A percentile compares a stretch with the other conserved stretches of the same genome.
phyloP scores from a whole-genome alignment of 768 basidiomycete species.

The Tubosaeta sp. region DNA sequence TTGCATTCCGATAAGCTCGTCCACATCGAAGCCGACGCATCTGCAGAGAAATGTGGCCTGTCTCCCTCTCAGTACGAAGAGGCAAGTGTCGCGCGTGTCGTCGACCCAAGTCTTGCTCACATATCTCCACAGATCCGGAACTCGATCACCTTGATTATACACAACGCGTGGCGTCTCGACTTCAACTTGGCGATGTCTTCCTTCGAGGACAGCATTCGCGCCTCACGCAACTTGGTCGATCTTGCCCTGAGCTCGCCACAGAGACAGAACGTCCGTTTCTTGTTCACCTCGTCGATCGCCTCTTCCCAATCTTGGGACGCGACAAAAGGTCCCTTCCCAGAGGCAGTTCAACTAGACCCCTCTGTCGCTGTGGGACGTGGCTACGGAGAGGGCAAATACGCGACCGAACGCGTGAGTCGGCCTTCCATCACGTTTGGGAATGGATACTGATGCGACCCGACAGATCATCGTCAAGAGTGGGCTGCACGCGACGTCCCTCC shows the following conservation, averaged over 20 bases:
- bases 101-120: neutral
- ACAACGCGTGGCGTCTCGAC: slow-evolving; percentile 44
- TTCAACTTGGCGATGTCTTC: slow-evolving; percentile 40
- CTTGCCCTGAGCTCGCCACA: slow-evolving; percentile 17
- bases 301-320: slow-evolving; percentile 31
- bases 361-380: slow-evolving; percentile 37
- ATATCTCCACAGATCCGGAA: slow-evolving; percentile 24
- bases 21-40: slow-evolving; percentile 36
- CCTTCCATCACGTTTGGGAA: neutral
- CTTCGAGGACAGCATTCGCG: slow-evolving; percentile 39
- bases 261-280: slow-evolving; percentile 26
- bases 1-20: slow-evolving; percentile 32
- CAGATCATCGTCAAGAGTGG: slow-evolving; percentile 38
- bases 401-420: slow-evolving; percentile 33
- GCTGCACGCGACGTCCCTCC: slow-evolving; percentile 33
- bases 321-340: slow-evolving; percentile 30
- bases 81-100: neutral
- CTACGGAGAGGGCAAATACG: slow-evolving; percentile 46
- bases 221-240: slow-evolving; percentile 33
- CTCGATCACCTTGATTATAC: slow-evolving; percentile 36
- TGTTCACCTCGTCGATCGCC: slow-evolving; percentile 41
- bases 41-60: slow-evolving; percentile 30
- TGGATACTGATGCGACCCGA: neutral
- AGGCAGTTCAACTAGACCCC: slow-evolving; percentile 31
- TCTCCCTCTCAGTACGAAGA: slow-evolving; percentile 9